Base-by-base conservation (phyloP, 2,329 filamentous ascomycete species). In the Phyllosticta ampelicida region DNA sequence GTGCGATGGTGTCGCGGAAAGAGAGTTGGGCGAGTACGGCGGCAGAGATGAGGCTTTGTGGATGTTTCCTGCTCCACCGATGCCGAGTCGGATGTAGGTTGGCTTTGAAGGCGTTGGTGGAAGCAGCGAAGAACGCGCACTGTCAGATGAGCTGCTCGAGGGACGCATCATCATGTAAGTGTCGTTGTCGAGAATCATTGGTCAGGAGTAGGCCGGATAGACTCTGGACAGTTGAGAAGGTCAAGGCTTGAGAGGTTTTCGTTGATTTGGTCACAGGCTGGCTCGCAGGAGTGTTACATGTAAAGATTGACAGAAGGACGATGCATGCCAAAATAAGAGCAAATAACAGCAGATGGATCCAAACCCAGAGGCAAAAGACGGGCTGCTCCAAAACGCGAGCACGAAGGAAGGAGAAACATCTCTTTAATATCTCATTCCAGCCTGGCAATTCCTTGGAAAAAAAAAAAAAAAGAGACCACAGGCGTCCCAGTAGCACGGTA, bases 11-110 rank as follows among this genome's bases (percentile, higher is more conserved):
- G 29, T 16, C 9, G 23, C 16, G 20, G 53, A 61, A 50, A 59
- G 50, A 20, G 61, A 21, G 16, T 48, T 28, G 50, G 60, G 50
- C 18, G 62, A 21, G 20, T 51, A 48, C 1, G 55, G 53, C 5
- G 55, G 58, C 50, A 60, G 36, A 48, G 44, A 29, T 13, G 55
- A 29, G 36, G 59, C 60, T 59, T 65, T 65, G 56, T 62, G 64
- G 53, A 64, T 65, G 48, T 66, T 66, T 2, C 65, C 65, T 13
- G 60, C 61, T 26, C 65, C 65, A 11, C 65, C 65, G 23, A 65
- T 65, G 29, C 65, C 64, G 44, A 51, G 53, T 58, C 64, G 65
- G 51, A 62, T 56, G 53, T 64, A 66, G 26, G 60, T 60, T 55
- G 52, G 57, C 18, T 23, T 29, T 28, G 19, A 11, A 28, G 56